Evolutionary conservation across 352 stramenopile genomes (phyloP).

Genomic region (Pythium oligandrum): DNA sequence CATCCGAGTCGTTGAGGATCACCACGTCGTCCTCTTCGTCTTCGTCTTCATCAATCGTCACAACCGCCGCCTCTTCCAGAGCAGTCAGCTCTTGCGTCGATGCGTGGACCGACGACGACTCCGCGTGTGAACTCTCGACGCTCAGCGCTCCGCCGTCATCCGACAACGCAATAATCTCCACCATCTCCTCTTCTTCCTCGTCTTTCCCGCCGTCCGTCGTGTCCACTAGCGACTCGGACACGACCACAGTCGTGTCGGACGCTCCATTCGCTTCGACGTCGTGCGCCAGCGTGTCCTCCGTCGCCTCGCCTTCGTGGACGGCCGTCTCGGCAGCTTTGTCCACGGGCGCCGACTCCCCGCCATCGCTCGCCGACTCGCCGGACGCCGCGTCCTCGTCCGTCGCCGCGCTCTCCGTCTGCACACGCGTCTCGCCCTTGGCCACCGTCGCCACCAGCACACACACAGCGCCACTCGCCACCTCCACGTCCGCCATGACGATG

Average conservation of each 20-base stretch:
- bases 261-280: slow-evolving; percentile 1
- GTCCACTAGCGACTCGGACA: not conserved
- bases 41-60: not conserved
- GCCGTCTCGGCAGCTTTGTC: too few relatives aligned
- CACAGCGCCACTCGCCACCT: slow-evolving; percentile 8
- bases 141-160: not conserved
- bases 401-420: not conserved
- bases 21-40: slow-evolving; percentile 1
- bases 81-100: too few relatives aligned
- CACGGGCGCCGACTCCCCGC: too few relatives aligned
- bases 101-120: too few relatives aligned
- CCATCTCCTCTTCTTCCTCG: slow-evolving; percentile 1
- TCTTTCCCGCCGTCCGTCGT: not conserved
- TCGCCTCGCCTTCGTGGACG: not conserved
- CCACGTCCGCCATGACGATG: slow-evolving; percentile 18
- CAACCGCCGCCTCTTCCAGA: slow-evolving; percentile 2
- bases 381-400: not conserved
- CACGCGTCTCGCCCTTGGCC: not conserved
- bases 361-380: not conserved
- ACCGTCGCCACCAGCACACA: slow-evolving; percentile 1
- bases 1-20: slow-evolving; percentile 13
- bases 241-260: slow-evolving; percentile 1
- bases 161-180: slow-evolving; percentile 2
- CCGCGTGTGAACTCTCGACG: too few relatives aligned
- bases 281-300: slow-evolving; percentile 1